Conservation (phyloP, 257 asterid species). For the Penstemon newberryi region DNA sequence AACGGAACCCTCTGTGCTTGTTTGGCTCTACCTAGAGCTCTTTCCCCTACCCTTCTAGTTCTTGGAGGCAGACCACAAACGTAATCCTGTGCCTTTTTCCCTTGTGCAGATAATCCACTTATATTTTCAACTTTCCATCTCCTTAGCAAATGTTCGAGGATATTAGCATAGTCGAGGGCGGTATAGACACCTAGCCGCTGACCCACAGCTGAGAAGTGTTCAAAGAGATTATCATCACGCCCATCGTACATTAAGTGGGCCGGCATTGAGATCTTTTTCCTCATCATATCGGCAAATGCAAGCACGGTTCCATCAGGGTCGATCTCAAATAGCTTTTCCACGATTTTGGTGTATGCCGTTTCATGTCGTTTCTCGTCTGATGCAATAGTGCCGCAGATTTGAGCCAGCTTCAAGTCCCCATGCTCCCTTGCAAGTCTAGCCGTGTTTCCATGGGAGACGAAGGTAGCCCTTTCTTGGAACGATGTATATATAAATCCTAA, state of each 20-base stretch:
- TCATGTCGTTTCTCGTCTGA: constrained; percentile 86
- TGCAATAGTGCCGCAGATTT: constrained; percentile 75
- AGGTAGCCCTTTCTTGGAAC: constrained; percentile 86
- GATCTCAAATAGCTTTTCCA: constrained; percentile 71
- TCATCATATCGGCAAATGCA: constrained; percentile 80
- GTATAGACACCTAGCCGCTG: constrained; percentile 73
- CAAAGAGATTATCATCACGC: constrained; percentile 60
- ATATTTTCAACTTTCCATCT: constrained; percentile 66
- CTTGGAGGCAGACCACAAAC: constrained; percentile 69
- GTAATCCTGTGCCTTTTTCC: constrained; percentile 72
- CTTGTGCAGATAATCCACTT: constrained; percentile 56
- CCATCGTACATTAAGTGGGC: constrained; percentile 90
- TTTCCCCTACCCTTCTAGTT: constrained; percentile 64
- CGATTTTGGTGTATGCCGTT: constrained; percentile 80
- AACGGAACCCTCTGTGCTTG: constrained; percentile 49
- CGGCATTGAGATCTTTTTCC: constrained; percentile 80
- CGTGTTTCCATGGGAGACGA: constrained; percentile 79
- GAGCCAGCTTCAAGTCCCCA: constrained; percentile 74
- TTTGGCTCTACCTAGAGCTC: constrained; percentile 62
- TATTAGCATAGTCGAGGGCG: constrained; percentile 73
- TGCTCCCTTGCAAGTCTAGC: constrained; percentile 70
- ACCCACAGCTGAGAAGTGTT: constrained; percentile 70
- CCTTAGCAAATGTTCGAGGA: constrained; percentile 63
- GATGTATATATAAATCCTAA: constrained; percentile 83
- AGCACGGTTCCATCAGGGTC: constrained; percentile 75